A percentile compares a stretch with the other conserved stretches of the same genome.
Conservation (phyloP, 164 flowering plant species). For the Dillenia turbinata region DNA sequence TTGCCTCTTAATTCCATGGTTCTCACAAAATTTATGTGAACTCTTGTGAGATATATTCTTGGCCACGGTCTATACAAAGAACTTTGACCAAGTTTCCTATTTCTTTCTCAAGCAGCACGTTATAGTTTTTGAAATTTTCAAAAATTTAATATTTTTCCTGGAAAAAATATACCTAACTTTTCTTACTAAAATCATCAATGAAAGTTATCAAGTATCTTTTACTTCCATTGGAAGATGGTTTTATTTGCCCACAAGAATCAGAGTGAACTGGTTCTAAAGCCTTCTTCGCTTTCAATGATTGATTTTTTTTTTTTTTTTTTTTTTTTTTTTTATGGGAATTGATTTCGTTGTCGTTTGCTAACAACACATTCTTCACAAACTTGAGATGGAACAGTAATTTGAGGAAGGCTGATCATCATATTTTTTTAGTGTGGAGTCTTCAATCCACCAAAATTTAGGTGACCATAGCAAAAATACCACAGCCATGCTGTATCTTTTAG, state of each 20-base stretch:
- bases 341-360: not conserved
- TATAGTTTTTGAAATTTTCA: not conserved
- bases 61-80: too few species aligned
- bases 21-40: too few species aligned
- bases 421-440: conserved; percentile 1
- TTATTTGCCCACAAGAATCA: not conserved
- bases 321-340: not conserved
- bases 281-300: not conserved
- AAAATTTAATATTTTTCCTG: not conserved
- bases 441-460: conserved; percentile 5
- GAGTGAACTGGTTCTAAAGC: not conserved
- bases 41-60: too few species aligned
- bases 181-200: not conserved
- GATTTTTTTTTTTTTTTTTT: too few species aligned
- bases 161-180: not conserved
- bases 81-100: too few species aligned
- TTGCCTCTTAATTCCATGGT: too few species aligned
- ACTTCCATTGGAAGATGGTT: too few species aligned
- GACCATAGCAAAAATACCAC: not conserved
- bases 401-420: not conserved
- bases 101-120: too few species aligned
- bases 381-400: too few species aligned
- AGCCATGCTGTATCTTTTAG: not conserved
- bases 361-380: too few species aligned
- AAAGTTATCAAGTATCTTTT: too few species aligned